A percentile compares a stretch with the other conserved stretches of the same genome.
phyloP scores from a whole-genome alignment of 257 asterid species.

The Nicotiana undulata region DNA sequence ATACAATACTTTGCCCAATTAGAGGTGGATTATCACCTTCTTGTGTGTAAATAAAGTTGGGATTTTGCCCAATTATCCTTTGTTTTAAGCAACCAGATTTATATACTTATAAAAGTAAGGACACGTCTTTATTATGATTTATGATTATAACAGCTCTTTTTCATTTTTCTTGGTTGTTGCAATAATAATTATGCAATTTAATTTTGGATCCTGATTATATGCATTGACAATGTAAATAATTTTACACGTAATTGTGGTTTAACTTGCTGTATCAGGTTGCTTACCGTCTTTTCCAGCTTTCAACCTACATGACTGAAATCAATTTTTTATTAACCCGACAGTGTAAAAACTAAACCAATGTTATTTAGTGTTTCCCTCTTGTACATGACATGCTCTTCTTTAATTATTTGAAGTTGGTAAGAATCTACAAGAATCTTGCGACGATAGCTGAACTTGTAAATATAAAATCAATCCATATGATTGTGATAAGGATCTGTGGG shows the following conservation, averaged over 20 bases:
- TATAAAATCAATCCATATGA: background rate
- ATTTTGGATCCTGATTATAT: background rate
- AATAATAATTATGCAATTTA: background rate
- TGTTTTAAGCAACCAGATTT: background rate
- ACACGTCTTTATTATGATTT: background rate
- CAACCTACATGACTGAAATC: background rate
- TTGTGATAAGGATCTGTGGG: background rate
- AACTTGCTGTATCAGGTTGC: background rate
- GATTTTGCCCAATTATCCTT: background rate
- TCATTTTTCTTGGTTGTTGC: constrained; percentile 1
- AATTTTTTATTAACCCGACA: background rate
- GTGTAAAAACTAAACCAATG: background rate
- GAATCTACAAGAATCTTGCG: background rate
- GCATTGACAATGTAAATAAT: background rate
- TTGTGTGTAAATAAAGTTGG: background rate
- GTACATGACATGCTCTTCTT: background rate
- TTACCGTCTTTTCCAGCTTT: background rate
- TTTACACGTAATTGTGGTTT: background rate
- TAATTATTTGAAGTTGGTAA: background rate
- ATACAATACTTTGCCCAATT: background rate
- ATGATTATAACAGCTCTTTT: background rate
- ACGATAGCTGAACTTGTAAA: background rate
- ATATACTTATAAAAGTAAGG: background rate
- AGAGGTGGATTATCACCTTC: background rate
- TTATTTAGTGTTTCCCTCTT: background rate